phyloP scores from a whole-genome alignment of 164 flowering plant species.

The Aristolochia californica region DNA sequence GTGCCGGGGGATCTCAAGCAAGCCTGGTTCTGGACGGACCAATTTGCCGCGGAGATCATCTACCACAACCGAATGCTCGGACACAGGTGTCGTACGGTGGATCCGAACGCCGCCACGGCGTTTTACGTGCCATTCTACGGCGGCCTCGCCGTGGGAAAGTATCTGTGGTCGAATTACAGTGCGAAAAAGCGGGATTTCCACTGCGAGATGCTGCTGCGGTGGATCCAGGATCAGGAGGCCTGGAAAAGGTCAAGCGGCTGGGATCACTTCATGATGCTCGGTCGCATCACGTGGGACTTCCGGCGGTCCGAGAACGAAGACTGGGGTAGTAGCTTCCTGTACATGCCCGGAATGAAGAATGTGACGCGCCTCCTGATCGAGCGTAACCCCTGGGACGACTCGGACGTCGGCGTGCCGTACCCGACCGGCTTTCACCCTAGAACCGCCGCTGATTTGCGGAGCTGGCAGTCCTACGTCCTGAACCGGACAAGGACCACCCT shows the following conservation, averaged over 20 bases:
- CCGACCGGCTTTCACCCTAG: constrained; percentile 95
- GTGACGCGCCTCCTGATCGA: constrained; percentile 80
- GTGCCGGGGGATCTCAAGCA: constrained; percentile 35
- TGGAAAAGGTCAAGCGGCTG: constrained; percentile 56
- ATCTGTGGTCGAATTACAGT: constrained; percentile 41
- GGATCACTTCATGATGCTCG: constrained; percentile 82
- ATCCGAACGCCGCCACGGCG: constrained; percentile 58
- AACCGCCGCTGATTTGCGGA: constrained; percentile 33
- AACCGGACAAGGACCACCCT: constrained; percentile 31
- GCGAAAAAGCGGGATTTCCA: constrained; percentile 47
- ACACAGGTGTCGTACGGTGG: constrained; percentile 59
- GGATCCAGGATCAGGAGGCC: constrained; percentile 49
- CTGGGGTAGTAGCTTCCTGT: constrained; percentile 79
- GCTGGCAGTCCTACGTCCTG: constrained; percentile 61
- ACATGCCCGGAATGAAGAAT: constrained; percentile 61
- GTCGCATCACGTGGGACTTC: constrained; percentile 90
- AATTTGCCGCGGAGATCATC: constrained; percentile 64
- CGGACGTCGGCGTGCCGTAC: constrained; percentile 89
- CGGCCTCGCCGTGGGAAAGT: constrained; percentile 71
- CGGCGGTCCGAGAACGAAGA: constrained; percentile 56
- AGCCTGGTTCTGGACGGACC: constrained; percentile 78
- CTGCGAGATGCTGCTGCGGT: constrained; percentile 36
- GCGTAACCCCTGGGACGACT: constrained; percentile 76
- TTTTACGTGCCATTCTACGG: constrained; percentile 86
- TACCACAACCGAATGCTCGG: constrained; percentile 59